A percentile compares a stretch with the other conserved stretches of the same genome.
Conservation (phyloP, 768 basidiomycete species). For the Collybia nuda region DNA sequence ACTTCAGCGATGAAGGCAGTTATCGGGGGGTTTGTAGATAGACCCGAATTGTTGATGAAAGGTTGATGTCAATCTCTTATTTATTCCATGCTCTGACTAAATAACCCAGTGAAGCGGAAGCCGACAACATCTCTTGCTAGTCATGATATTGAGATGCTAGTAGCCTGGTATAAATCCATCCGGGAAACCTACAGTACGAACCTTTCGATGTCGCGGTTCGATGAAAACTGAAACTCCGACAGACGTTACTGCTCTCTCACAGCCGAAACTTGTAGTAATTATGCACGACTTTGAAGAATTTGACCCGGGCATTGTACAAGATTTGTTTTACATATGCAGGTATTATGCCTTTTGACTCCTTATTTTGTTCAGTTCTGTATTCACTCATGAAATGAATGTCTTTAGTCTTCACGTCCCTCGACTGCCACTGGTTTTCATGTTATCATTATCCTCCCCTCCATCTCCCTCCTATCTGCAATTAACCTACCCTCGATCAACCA, state of each 20-base stretch:
- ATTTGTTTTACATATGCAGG: conserved; percentile 75
- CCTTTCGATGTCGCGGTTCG: background rate
- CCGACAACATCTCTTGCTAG: conserved; percentile 51
- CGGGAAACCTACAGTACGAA: conserved; percentile 34
- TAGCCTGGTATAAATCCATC: conserved; percentile 56
- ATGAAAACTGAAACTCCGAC: background rate
- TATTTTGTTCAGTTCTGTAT: background rate
- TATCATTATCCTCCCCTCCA: conserved; percentile 58
- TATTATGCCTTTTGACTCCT: conserved; percentile 18
- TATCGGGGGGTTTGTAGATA: conserved; percentile 51
- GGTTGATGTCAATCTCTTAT: conserved; percentile 15
- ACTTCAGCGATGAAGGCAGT: conserved; percentile 53
- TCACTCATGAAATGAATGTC: background rate
- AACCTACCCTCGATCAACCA: conserved; percentile 57
- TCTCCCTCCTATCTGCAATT: conserved; percentile 57
- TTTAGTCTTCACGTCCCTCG: conserved; percentile 49
- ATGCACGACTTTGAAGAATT: conserved; percentile 78
- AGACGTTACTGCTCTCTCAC: conserved; percentile 8
- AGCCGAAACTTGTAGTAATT: conserved; percentile 51
- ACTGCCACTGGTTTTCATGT: conserved; percentile 65
- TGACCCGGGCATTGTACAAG: conserved; percentile 60
- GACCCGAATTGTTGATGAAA: conserved; percentile 20
- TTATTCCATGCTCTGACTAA: background rate
- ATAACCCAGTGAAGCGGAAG: conserved; percentile 42
- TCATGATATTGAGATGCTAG: conserved; percentile 61